phyloP scores from a whole-genome alignment of 495 filamentous ascomycete genomes.

The Daldinia vernicosa region DNA sequence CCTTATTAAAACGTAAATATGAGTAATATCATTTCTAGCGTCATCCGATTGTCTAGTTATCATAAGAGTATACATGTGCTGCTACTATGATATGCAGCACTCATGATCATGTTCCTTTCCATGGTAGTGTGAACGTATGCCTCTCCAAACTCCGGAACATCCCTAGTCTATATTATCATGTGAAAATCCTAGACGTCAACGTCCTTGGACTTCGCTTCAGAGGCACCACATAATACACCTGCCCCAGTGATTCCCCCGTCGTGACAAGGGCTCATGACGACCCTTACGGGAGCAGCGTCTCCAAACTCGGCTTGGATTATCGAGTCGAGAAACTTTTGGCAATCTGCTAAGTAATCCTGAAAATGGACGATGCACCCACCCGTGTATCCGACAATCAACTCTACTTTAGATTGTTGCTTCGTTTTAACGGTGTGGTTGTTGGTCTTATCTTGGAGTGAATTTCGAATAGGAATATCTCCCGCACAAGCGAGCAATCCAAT shows the following conservation, averaged over 20 bases:
- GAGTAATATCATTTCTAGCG: constrained; percentile 2
- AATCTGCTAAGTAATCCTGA: constrained; percentile 74
- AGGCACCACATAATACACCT: constrained; percentile 65
- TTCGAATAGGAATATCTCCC: constrained; percentile 63
- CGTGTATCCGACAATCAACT: constrained; percentile 79
- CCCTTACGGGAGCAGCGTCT: constrained; percentile 62
- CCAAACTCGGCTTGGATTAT: constrained; percentile 67
- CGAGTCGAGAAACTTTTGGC: constrained; percentile 71
- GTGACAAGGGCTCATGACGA: constrained; percentile 73
- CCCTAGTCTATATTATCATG: constrained; percentile 23
- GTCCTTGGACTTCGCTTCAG: constrained; percentile 41
- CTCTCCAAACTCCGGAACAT: constrained; percentile 33
- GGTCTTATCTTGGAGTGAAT: constrained; percentile 17
- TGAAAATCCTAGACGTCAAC: constrained; percentile 18
- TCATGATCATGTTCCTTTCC: constrained; percentile 13
- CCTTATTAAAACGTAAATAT: constrained; percentile 13
- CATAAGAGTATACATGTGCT: constrained; percentile 18
- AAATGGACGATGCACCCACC: constrained; percentile 82
- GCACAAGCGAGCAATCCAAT: constrained; percentile 73
- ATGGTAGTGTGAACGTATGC: constrained; percentile 24
- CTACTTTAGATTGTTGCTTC: constrained; percentile 50
- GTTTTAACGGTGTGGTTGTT: constrained; percentile 7
- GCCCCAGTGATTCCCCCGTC: constrained; percentile 82
- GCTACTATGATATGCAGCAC: constrained; percentile 13
- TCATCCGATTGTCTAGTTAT: not conserved